Evolutionary conservation across 139 green algal genomes (phyloP).

Genomic region (Astrephomene gubernaculifera): DNA sequence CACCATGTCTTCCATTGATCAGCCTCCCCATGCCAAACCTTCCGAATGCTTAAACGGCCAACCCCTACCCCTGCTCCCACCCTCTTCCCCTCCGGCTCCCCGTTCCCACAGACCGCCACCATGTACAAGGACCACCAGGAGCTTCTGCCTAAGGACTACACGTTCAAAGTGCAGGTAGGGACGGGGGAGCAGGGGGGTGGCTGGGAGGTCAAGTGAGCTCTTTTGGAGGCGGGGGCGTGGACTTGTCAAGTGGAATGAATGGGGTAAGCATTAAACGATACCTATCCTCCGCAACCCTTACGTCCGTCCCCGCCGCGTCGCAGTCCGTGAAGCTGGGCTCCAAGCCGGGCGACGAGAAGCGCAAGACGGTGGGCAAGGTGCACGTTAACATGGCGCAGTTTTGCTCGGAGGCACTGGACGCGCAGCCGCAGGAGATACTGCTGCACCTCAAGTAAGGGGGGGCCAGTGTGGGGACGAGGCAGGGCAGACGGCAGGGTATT

Average conservation of each 20-base stretch:
- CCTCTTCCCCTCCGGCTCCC: not conserved
- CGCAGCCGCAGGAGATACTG: constrained; percentile 50
- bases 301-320: not conserved
- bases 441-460: constrained; percentile 54
- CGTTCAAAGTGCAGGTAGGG: constrained; percentile 65
- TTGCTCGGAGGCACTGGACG: constrained; percentile 47
- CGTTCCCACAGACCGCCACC: constrained; percentile 47
- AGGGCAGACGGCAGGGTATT: not conserved
- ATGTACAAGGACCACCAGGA: constrained; percentile 55
- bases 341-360: constrained; percentile 46
- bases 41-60: too few relatives aligned
- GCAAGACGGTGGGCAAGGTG: constrained; percentile 64
- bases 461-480: too few relatives aligned
- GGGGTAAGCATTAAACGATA: not conserved
- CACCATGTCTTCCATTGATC: too few relatives aligned
- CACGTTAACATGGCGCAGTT: constrained; percentile 62
- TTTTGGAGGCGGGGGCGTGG: too few relatives aligned
- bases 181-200: too few relatives aligned
- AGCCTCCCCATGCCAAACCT: too few relatives aligned
- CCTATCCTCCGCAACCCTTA: too few relatives aligned
- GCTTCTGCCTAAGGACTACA: constrained; percentile 63
- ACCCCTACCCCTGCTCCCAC: not conserved
- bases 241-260: too few relatives aligned
- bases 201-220: too few relatives aligned
- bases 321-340: constrained; percentile 39